phyloP scores from a whole-genome alignment of 257 asterid species.

The Misopates orontium region DNA sequence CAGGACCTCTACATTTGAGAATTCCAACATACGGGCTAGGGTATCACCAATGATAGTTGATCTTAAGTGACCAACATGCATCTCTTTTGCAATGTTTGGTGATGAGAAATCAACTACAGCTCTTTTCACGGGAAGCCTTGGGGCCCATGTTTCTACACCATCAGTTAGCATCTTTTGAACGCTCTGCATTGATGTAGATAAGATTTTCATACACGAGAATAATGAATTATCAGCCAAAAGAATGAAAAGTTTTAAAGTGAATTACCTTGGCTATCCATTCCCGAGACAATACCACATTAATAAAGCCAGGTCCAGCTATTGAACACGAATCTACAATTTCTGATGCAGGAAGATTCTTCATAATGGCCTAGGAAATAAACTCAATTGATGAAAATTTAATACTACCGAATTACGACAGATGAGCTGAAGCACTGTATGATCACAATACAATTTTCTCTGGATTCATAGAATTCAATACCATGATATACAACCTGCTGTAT shows the following conservation, averaged over 20 bases:
- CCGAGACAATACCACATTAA: slow-evolving; percentile 67
- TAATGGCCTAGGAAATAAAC: slow-evolving; percentile 62
- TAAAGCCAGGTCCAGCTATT: slow-evolving; percentile 88
- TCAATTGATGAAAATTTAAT: slow-evolving; percentile 23
- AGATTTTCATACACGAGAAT: slow-evolving; percentile 13
- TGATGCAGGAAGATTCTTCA: slow-evolving; percentile 68
- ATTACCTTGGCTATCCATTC: slow-evolving; percentile 83
- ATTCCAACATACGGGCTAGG: slow-evolving; percentile 91
- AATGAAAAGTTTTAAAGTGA: not conserved
- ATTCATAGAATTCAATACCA: too few relatives aligned
- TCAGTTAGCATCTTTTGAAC: slow-evolving; percentile 68
- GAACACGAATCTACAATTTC: slow-evolving; percentile 64
- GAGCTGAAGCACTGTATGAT: not conserved
- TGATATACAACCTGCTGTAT: too few relatives aligned
- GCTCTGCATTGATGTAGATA: slow-evolving; percentile 52
- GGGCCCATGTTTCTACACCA: slow-evolving; percentile 91
- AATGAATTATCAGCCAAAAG: not conserved
- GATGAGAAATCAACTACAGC: slow-evolving; percentile 94
- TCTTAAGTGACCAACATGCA: slow-evolving; percentile 98
- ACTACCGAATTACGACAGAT: not conserved
- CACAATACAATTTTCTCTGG: slow-evolving; percentile 6
- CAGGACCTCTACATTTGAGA: slow-evolving; percentile 82
- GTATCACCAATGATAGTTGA: slow-evolving; percentile 97
- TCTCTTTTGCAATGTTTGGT: slow-evolving; percentile 95
- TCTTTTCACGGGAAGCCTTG: slow-evolving; percentile 68